These are phyloP conservation scores for Chlamydomonas reinhardtii DNA, from an alignment of 163 green algal genomes.

Conservation along the genomic window DNA sequence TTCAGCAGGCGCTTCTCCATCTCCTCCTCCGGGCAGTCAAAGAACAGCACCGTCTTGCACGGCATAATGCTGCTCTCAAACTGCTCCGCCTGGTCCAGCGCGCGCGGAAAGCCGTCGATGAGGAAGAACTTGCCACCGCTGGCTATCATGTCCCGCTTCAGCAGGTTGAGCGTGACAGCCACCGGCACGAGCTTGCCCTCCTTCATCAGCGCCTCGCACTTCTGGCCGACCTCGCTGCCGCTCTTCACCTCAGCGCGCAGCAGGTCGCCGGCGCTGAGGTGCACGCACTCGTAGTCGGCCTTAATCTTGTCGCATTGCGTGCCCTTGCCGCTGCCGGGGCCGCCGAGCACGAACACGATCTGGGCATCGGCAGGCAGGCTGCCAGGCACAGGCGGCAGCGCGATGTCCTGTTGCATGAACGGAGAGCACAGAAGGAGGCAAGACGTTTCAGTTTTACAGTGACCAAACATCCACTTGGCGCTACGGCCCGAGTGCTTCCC, in stretches of 20 bases:
- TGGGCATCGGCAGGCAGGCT: conserved; percentile 46
- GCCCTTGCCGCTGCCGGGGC: conserved; percentile 83
- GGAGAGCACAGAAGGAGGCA: not conserved
- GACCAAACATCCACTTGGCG: too few species aligned
- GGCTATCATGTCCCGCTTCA: conserved; percentile 77
- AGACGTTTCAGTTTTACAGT: too few species aligned
- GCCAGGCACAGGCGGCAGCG: conserved; percentile 20
- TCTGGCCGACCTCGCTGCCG: conserved; percentile 59
- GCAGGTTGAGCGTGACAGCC: conserved; percentile 53
- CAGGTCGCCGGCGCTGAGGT: conserved; percentile 86
- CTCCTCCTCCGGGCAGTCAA: conserved; percentile 78
- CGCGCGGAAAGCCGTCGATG: conserved; percentile 84
- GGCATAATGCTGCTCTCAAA: conserved; percentile 74
- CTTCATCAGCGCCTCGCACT: conserved; percentile 82
- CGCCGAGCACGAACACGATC: conserved; percentile 77
- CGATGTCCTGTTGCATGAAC: conserved; percentile 18
- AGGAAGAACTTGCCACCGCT: conserved; percentile 73
- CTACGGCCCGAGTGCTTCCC: too few species aligned
- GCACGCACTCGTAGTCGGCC: conserved; percentile 71
- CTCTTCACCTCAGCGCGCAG: conserved; percentile 82
- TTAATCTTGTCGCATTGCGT: conserved; percentile 84
- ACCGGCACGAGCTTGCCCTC: conserved; percentile 80
- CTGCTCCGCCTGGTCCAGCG: conserved; percentile 75
- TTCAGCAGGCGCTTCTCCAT: conserved; percentile 74
- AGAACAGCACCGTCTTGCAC: conserved; percentile 79